Percentiles rank a stretch among this genome's conserved stretches.
These are phyloP conservation scores for Knufia fluminis DNA, from an alignment of 2,329 filamentous ascomycete species.

Conservation along the genomic window DNA sequence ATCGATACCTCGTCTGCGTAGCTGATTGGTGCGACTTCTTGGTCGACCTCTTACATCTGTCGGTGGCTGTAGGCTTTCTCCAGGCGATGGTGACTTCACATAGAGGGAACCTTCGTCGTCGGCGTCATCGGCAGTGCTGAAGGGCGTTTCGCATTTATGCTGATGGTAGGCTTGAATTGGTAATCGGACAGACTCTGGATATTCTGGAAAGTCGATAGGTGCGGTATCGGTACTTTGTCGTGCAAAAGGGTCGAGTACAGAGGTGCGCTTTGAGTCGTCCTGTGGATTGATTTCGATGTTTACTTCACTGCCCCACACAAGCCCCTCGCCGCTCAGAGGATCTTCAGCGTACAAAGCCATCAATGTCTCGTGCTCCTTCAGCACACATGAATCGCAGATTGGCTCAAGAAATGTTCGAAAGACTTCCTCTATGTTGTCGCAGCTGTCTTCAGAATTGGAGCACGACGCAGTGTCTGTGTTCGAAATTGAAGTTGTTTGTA, in stretches of 20 bases:
- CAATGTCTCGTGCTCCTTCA: constrained; percentile 7
- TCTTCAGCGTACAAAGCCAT: neutral
- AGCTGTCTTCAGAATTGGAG: neutral
- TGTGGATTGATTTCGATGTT: constrained; percentile 17
- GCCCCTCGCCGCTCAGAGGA: constrained; percentile 9
- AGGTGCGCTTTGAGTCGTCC: constrained; percentile 3
- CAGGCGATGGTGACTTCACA: neutral
- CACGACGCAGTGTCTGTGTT: neutral
- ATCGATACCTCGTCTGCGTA: constrained; percentile 7
- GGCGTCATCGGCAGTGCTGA: neutral
- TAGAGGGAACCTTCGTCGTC: constrained; percentile 2
- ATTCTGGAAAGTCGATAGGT: neutral
- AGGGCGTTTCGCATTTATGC: neutral
- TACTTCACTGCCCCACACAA: constrained; percentile 21
- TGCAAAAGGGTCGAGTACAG: neutral
- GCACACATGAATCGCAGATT: constrained; percentile 21
- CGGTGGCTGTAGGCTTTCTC: neutral
- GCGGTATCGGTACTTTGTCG: neutral
- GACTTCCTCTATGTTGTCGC: neutral
- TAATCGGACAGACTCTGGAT: neutral
- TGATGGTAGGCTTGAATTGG: neutral
- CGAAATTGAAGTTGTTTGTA: neutral
- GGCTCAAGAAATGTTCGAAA: constrained; percentile 19
- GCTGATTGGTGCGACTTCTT: neutral
- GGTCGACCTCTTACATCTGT: neutral